A percentile compares a stretch with the other conserved stretches of the same genome.
These are phyloP conservation scores for Phytophthora hibernalis DNA, from an alignment of 352 stramenopile genomes.

Conservation along the genomic window DNA sequence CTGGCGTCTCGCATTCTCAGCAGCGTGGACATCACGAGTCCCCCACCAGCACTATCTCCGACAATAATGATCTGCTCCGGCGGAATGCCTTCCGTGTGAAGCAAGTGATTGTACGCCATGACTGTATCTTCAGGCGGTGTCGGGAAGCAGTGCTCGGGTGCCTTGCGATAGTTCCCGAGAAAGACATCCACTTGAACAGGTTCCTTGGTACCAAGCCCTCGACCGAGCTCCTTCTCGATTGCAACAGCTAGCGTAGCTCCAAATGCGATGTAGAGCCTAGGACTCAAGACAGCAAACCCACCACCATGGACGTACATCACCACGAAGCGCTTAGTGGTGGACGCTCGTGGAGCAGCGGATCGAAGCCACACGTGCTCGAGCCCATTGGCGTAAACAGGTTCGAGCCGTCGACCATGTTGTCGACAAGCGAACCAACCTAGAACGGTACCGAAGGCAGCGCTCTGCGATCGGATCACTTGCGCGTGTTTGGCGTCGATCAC, in stretches of 20 bases:
- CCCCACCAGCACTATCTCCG: constrained; percentile 51
- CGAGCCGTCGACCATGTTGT: constrained; percentile 29
- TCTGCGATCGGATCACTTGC: constrained; percentile 44
- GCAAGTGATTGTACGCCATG: constrained; percentile 49
- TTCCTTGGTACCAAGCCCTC: constrained; percentile 6
- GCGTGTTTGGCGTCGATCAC: constrained; percentile 39
- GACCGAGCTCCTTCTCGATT: constrained; percentile 34
- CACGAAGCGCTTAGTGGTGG: constrained; percentile 33
- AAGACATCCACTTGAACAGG: constrained; percentile 46
- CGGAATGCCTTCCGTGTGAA: constrained; percentile 34
- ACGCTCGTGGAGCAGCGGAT: constrained; percentile 4
- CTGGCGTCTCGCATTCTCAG: constrained; percentile 39
- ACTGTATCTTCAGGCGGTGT: constrained; percentile 47
- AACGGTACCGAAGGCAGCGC: constrained; percentile 32
- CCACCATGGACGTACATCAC: constrained; percentile 70
- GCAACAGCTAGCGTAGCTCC: constrained; percentile 30
- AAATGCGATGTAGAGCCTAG: constrained; percentile 47
- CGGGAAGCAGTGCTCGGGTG: constrained; percentile 49
- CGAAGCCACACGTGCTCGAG: constrained; percentile 56
- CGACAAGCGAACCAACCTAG: constrained; percentile 39
- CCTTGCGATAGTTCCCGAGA: constrained; percentile 60
- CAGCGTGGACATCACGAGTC: constrained; percentile 51
- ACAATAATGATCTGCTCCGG: constrained; percentile 44
- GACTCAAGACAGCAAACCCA: constrained; percentile 54
- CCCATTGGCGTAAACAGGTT: constrained; percentile 37